These are phyloP conservation scores for Physaria fendleri DNA, from an alignment of 345 rosid genomes.

Conservation along the genomic window DNA sequence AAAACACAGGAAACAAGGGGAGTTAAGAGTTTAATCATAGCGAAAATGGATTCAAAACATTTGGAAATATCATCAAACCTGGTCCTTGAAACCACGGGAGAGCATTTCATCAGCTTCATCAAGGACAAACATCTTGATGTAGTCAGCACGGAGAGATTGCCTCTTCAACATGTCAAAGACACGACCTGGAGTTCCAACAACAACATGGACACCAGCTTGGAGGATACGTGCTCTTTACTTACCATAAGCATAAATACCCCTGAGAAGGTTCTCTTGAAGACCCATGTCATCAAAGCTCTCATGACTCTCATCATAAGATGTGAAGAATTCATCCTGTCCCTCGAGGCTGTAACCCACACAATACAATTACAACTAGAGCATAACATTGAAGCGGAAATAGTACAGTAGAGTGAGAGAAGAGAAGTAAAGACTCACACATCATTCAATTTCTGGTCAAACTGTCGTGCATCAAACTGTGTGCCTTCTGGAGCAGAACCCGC, in stretches of 20 bases:
- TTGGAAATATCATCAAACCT: constrained; percentile 34
- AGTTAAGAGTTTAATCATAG: not conserved
- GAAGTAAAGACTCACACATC: constrained; percentile 42
- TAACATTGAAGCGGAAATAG: not conserved
- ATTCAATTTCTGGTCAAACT: constrained; percentile 57
- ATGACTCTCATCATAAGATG: constrained; percentile 61
- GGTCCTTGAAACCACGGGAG: constrained; percentile 82
- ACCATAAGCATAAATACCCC: constrained; percentile 85
- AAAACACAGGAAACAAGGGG: not conserved
- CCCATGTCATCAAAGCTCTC: constrained; percentile 76
- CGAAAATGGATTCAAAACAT: not conserved
- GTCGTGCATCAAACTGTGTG: constrained; percentile 61
- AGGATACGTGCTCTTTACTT: constrained; percentile 77
- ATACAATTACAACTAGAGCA: not conserved
- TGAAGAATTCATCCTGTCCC: constrained; percentile 59
- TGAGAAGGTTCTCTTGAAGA: constrained; percentile 72
- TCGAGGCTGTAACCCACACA: constrained; percentile 41
- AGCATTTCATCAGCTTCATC: constrained; percentile 89
- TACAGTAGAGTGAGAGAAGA: not conserved
- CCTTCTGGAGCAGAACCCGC: constrained; percentile 59
- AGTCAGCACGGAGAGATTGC: constrained; percentile 64
- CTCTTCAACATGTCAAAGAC: constrained; percentile 81
- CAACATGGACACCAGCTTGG: constrained; percentile 70
- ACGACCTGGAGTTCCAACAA: constrained; percentile 81
- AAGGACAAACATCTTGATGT: constrained; percentile 62